Percentiles rank a stretch among this genome's conserved stretches.
phyloP scores from a whole-genome alignment of 805 yeast species.

The Gaillardinia entomophila region DNA sequence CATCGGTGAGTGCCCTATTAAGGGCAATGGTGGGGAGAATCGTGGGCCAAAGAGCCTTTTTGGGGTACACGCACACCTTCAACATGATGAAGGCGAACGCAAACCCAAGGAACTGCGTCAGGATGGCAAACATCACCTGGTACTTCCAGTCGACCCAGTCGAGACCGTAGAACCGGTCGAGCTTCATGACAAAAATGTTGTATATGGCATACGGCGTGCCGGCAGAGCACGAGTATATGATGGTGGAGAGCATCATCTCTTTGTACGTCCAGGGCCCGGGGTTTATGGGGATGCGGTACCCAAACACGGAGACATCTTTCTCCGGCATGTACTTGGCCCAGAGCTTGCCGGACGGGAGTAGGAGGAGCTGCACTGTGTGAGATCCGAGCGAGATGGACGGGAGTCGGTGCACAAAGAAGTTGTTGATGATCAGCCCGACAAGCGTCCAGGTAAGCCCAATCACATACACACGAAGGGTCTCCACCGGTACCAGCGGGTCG shows the following conservation, averaged over 20 bases:
- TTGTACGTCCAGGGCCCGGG: conserved; percentile 41
- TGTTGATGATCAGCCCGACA: conserved; percentile 50
- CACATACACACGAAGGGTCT: conserved; percentile 52
- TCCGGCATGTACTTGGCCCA: conserved; percentile 32
- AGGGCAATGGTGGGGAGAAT: conserved; percentile 38
- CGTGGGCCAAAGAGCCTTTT: conserved; percentile 40
- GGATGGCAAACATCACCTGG: conserved; percentile 45
- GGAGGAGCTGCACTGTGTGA: conserved; percentile 34
- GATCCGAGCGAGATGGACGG: conserved; percentile 41
- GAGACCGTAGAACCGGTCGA: conserved; percentile 36
- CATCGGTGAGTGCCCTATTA: conserved; percentile 34
- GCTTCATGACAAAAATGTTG: conserved; percentile 39
- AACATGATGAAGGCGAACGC: conserved; percentile 64
- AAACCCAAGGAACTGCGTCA: conserved; percentile 60
- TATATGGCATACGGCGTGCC: conserved; percentile 38
- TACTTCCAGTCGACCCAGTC: conserved; percentile 46
- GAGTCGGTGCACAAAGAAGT: conserved; percentile 51
- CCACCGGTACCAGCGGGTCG: conserved; percentile 43
- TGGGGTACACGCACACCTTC: conserved; percentile 43
- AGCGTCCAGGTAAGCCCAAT: conserved; percentile 48
- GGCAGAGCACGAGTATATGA: conserved; percentile 37
- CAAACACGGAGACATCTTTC: conserved; percentile 15
- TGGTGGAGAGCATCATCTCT: conserved; percentile 41
- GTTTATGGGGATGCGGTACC: conserved; percentile 22
- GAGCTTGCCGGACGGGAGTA: conserved; percentile 34